phyloP scores from a whole-genome alignment of 2,329 filamentous ascomycete genomes.

The Calonectria hawksworthii region DNA sequence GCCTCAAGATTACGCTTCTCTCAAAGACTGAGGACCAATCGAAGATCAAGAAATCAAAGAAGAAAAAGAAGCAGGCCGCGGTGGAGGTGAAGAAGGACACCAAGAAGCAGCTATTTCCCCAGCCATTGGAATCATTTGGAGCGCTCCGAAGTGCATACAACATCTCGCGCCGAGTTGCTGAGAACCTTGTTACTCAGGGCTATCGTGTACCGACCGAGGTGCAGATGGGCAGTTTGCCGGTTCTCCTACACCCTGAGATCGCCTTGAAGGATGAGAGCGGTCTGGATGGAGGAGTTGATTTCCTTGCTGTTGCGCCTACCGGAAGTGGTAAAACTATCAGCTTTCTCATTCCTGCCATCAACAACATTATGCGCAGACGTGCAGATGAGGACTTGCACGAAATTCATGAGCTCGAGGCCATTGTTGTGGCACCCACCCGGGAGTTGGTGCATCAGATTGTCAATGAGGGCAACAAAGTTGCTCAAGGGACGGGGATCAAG shows the following conservation, averaged over 20 bases:
- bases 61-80: slow-evolving; percentile 66
- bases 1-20: slow-evolving; percentile 87
- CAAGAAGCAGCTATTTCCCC: slow-evolving; percentile 78
- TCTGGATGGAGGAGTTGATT: slow-evolving; percentile 69
- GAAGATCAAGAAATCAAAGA: slow-evolving; percentile 69
- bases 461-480: slow-evolving; percentile 88
- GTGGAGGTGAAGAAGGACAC: slow-evolving; percentile 63
- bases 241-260: slow-evolving; percentile 74
- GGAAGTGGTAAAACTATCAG: slow-evolving; percentile 97
- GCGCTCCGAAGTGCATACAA: slow-evolving; percentile 79
- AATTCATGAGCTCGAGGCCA: slow-evolving; percentile 69
- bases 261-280: slow-evolving; percentile 59
- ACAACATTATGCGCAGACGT: slow-evolving; percentile 75
- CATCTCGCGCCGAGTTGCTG: slow-evolving; percentile 79
- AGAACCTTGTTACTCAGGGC: slow-evolving; percentile 87
- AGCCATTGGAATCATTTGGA: slow-evolving; percentile 82
- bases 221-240: slow-evolving; percentile 86
- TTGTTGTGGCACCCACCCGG: slow-evolving; percentile 84
- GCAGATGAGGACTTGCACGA: slow-evolving; percentile 57
- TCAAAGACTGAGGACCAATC: slow-evolving; percentile 61
- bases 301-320: slow-evolving; percentile 91
- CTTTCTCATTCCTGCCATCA: slow-evolving; percentile 89
- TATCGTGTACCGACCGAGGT: slow-evolving; percentile 94
- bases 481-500: slow-evolving; percentile 80
- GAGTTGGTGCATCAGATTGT: slow-evolving; percentile 85